A percentile compares a stretch with the other conserved stretches of the same genome.
phyloP scores from a whole-genome alignment of 2,329 filamentous ascomycete species.

The Decorospora gaudefroyi region DNA sequence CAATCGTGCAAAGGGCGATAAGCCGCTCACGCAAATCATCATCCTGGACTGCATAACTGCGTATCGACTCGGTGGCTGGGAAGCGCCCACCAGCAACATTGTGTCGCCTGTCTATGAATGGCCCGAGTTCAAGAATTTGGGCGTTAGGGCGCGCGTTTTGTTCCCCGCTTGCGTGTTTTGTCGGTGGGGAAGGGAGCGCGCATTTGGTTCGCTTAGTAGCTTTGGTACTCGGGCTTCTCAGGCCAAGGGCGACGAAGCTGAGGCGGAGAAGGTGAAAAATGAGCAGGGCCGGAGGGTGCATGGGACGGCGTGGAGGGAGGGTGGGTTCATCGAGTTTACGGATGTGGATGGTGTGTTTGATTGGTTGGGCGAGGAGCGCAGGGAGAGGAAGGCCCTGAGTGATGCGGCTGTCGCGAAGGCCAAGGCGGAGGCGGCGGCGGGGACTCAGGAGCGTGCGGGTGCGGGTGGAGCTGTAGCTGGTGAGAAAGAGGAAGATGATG shows the following conservation, averaged over 20 bases:
- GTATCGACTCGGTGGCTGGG: constrained; percentile 38
- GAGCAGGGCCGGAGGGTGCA: constrained; percentile 16
- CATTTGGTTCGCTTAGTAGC: too few species aligned
- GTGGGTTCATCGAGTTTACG: constrained; percentile 34
- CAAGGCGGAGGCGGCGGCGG: too few species aligned
- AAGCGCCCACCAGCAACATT: constrained; percentile 1
- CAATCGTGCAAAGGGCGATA: constrained; percentile 17
- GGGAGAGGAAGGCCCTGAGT: not conserved
- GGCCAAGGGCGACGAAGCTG: too few species aligned
- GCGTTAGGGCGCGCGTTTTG: constrained; percentile 22
- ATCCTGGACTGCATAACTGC: constrained; percentile 30
- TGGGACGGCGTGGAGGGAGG: constrained; percentile 27
- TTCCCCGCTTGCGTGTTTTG: constrained; percentile 34
- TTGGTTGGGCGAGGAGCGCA: constrained; percentile 8
- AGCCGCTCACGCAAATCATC: constrained; percentile 25
- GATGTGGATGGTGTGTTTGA: constrained; percentile 25
- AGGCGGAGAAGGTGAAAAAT: constrained; percentile 13
- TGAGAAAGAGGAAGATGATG: too few species aligned
- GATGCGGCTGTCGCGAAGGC: not conserved
- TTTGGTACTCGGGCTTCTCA: too few species aligned
- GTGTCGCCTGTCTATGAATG: not conserved
- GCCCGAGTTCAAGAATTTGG: not conserved
- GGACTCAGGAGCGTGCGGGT: too few species aligned
- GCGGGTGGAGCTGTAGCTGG: too few species aligned
- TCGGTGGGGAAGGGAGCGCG: constrained; percentile 29